Percentiles rank a stretch among this genome's conserved stretches.
Evolutionary conservation across 495 filamentous ascomycete genomes (phyloP).

Genomic region (Cercophora sp.): DNA sequence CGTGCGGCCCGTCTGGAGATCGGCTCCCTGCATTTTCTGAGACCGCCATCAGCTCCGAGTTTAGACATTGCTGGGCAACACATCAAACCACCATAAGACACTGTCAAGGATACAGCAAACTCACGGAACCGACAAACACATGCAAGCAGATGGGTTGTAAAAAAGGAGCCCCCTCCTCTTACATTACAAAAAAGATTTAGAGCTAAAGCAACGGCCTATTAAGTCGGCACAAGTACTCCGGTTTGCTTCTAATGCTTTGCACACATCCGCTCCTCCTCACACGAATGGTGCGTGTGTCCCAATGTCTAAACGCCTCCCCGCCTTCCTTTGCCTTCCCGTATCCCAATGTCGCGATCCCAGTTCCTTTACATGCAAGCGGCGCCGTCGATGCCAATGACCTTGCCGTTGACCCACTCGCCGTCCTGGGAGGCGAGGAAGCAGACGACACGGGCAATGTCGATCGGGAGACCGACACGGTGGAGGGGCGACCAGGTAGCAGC

Average conservation of each 20-base stretch:
- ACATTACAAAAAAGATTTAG: conserved; percentile 1
- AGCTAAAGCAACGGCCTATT: not conserved
- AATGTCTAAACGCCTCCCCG: not conserved
- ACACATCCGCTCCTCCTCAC: too few relatives aligned
- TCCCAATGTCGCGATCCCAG: not conserved
- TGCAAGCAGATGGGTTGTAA: not conserved
- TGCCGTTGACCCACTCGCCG: conserved; percentile 64
- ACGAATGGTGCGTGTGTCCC: too few relatives aligned
- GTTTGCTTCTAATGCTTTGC: not conserved
- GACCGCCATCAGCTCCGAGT: not conserved
- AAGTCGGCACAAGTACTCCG: not conserved
- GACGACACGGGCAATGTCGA: conserved; percentile 62
- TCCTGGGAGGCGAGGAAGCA: conserved; percentile 62
- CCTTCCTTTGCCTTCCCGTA: not conserved
- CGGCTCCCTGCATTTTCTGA: not conserved
- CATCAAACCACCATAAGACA: not conserved
- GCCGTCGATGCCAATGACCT: conserved; percentile 47
- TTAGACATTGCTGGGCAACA: not conserved
- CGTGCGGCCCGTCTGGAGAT: not conserved
- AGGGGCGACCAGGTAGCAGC: conserved; percentile 57
- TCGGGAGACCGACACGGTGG: conserved; percentile 57
- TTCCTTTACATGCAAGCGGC: conserved; percentile 45
- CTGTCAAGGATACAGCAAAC: not conserved
- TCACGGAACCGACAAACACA: not conserved
- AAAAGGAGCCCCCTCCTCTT: conserved; percentile 3